Base-by-base conservation (phyloP, 1,284 basidiomycete genomes). In the Rhodotorula glutinis region DNA sequence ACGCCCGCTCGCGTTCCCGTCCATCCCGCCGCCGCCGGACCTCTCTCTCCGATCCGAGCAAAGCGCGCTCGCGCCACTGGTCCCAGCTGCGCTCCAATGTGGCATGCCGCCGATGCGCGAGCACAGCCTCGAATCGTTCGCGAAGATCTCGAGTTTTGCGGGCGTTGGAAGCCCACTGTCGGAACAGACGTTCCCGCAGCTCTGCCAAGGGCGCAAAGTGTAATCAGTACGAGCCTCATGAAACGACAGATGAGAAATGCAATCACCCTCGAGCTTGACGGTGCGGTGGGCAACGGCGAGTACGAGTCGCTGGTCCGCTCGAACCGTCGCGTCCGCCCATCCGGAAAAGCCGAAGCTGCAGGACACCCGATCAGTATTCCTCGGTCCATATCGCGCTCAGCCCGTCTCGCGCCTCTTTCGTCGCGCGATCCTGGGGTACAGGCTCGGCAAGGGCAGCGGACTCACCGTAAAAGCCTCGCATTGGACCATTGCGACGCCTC, bases 221-320 rank as follows among this genome's bases (percentile, higher is more conserved):
- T 16, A n/a, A 27, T 27, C 23, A 51, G 27, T 27, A 10, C 49
- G n/a, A n/a, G n/a, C n/a, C n/a, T n/a, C n/a, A n/a, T n/a, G n/a
- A n/a, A n/a, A n/a, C n/a, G n/a, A n/a, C n/a, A 5, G 3, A n/a
- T 7, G 25, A 9, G 14, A 29, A 33, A 30, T 11, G 21, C 19
- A 44, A 43, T 3, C 11, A 69, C 70, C 67, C 43, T 69, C 65
- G 14, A 40, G 53, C 46, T 62, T 66, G 51, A 63, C 53, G 17
- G 55, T 44, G 7, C 57, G 43, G 29, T 57, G 57, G 23, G 44
- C 51, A 17, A 66, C 65, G 9, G 65, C 62, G n/a, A 56, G 41
- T 16, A 43, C 41, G 23, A 62, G 47, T 1, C 53, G 49, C 13
- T 65, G 43, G 4, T 52, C 60, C 14, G 53, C 53, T 4, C 27